Conservation (phyloP, 2,329 filamentous ascomycete species). For the Penicillium sp. region DNA sequence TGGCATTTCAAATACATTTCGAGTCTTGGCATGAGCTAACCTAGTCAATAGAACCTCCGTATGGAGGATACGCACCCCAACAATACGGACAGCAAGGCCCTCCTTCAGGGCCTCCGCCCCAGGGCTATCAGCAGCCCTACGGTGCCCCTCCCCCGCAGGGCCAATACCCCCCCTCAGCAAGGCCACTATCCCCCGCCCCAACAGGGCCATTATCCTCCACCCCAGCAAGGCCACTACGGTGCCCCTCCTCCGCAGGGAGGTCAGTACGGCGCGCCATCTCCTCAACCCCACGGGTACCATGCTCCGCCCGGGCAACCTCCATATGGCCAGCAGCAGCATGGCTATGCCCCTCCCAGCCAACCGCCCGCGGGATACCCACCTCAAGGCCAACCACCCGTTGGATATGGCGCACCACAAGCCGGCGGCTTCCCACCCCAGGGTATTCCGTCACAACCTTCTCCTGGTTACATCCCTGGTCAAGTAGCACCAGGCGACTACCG, state of each 20-base stretch:
- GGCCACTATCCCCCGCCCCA: slow-evolving; percentile 15
- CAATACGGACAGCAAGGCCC: slow-evolving; percentile 26
- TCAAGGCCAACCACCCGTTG: slow-evolving; percentile 26
- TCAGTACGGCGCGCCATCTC: slow-evolving; percentile 28
- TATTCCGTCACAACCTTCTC: slow-evolving; percentile 62
- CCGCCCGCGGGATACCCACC: slow-evolving; percentile 41
- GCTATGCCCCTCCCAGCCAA: slow-evolving; percentile 14
- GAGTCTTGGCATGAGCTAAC: not conserved
- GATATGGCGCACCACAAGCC: slow-evolving; percentile 31
- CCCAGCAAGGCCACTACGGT: slow-evolving; percentile 18
- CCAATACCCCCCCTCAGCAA: slow-evolving; percentile 22
- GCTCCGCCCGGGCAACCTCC: slow-evolving; percentile 34
- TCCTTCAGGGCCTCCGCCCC: slow-evolving; percentile 28
- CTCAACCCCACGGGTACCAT: slow-evolving; percentile 22
- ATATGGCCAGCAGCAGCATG: slow-evolving; percentile 32
- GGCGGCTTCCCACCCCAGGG: slow-evolving; percentile 34
- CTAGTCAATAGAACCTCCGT: slow-evolving; percentile 23
- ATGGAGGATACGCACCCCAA: slow-evolving; percentile 29
- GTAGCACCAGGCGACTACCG: slow-evolving; percentile 66
- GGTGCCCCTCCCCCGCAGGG: slow-evolving; percentile 20
- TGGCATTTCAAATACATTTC: not conserved
- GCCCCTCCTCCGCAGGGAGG: slow-evolving; percentile 20
- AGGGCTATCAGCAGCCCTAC: slow-evolving; percentile 25
- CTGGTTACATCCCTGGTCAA: slow-evolving; percentile 73
- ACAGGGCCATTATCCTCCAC: slow-evolving; percentile 35